A percentile compares a stretch with the other conserved stretches of the same genome.
phyloP scores from a whole-genome alignment of 805 yeast genomes.

The Starmerella asiatica region DNA sequence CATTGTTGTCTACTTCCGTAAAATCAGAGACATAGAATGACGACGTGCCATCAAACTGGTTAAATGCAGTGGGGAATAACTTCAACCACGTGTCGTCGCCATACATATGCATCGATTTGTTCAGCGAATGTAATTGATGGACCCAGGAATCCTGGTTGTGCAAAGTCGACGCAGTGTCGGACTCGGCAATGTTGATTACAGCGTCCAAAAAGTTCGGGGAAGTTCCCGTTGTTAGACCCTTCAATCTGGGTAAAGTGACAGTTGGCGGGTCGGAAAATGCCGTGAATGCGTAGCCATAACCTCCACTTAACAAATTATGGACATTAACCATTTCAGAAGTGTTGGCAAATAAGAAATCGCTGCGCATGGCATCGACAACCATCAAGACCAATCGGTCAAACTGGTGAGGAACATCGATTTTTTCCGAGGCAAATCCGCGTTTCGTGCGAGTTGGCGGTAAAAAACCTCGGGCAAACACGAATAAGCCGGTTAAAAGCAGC shows the following conservation, averaged over 20 bases:
- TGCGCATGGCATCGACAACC: constrained; percentile 85
- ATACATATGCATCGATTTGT: constrained; percentile 55
- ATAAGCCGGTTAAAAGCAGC: constrained; percentile 41
- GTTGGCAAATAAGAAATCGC: constrained; percentile 67
- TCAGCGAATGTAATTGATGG: constrained; percentile 40
- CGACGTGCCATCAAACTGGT: constrained; percentile 67
- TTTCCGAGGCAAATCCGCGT: constrained; percentile 34
- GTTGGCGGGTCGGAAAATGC: constrained; percentile 93
- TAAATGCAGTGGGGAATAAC: constrained; percentile 61
- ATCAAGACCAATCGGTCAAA: constrained; percentile 62
- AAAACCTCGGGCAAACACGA: constrained; percentile 66
- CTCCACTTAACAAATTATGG: constrained; percentile 49
- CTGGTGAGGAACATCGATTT: constrained; percentile 27
- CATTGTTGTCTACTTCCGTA: constrained; percentile 85
- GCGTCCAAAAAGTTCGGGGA: constrained; percentile 93
- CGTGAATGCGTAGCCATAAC: constrained; percentile 74
- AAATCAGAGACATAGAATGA: constrained; percentile 93
- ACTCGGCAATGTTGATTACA: constrained; percentile 83
- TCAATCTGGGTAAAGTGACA: constrained; percentile 84
- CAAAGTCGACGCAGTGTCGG: constrained; percentile 57
- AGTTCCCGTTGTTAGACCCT: constrained; percentile 65
- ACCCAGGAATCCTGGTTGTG: constrained; percentile 80
- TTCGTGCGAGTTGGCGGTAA: constrained; percentile 79
- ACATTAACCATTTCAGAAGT: constrained; percentile 52
- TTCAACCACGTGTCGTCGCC: constrained; percentile 99